A percentile compares a stretch with the other conserved stretches of the same genome.
Conservation (phyloP, 495 filamentous ascomycete genomes). For the Penicillium simplicissimum region DNA sequence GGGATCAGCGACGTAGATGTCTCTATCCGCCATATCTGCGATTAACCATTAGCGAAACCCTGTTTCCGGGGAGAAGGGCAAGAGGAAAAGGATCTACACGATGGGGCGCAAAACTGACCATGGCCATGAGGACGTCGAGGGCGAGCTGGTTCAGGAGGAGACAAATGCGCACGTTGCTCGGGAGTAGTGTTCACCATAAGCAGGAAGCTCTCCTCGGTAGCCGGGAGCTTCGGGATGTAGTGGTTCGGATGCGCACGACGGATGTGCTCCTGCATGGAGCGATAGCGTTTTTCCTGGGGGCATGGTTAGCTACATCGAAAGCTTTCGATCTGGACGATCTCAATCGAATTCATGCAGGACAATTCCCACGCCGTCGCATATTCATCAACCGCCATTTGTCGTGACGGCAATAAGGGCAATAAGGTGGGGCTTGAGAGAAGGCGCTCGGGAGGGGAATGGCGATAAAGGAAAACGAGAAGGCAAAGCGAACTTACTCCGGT, state of each 20-base stretch:
- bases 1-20: conserved; percentile 63
- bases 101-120: conserved; percentile 11
- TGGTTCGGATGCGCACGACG: conserved; percentile 95
- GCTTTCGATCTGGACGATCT: conserved; percentile 9
- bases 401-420: neutral
- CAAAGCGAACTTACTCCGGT: conserved; percentile 75
- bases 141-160: conserved; percentile 54
- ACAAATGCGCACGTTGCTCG: conserved; percentile 63
- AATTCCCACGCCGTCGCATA: neutral
- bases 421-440: neutral
- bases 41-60: conserved; percentile 32
- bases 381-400: neutral
- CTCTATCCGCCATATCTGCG: conserved; percentile 48
- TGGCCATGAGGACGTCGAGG: conserved; percentile 42
- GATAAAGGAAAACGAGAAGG: conserved; percentile 16
- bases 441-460: conserved; percentile 14
- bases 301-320: conserved; percentile 26
- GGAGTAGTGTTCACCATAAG: conserved; percentile 92
- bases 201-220: conserved; percentile 96
- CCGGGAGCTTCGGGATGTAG: conserved; percentile 98
- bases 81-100: neutral
- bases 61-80: neutral
- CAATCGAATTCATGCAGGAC: neutral
- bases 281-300: conserved; percentile 89
- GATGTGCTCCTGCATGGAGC: conserved; percentile 99